Conservation (phyloP, 495 filamentous ascomycete species). For the Viridothelium virens region DNA sequence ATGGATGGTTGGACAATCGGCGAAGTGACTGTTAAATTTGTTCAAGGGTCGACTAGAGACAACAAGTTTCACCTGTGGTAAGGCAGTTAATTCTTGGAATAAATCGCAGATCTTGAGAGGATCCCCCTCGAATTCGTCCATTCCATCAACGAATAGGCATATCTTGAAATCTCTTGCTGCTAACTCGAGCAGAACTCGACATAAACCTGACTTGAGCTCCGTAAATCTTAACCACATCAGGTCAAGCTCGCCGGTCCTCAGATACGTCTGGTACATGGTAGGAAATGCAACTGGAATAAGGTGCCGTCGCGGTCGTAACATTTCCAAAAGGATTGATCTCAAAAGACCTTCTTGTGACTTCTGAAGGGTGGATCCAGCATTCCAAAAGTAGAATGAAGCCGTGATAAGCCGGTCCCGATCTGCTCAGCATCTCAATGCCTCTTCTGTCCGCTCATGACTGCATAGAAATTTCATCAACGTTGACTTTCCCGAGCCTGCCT, state of each 20-base stretch:
- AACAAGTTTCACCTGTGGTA: neutral
- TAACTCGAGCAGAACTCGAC: neutral
- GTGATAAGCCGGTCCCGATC: slow-evolving; percentile 8
- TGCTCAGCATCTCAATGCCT: slow-evolving; percentile 8
- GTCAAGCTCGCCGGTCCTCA: neutral
- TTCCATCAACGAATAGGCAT: slow-evolving; percentile 5
- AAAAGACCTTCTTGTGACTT: slow-evolving; percentile 21
- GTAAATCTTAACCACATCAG: neutral
- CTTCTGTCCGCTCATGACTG: slow-evolving; percentile 10
- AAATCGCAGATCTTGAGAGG: neutral
- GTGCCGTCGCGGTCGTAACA: neutral
- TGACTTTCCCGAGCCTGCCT: slow-evolving; percentile 20
- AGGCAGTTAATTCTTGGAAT: neutral
- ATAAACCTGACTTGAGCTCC: neutral
- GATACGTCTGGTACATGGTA: neutral
- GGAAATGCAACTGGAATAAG: slow-evolving; percentile 2
- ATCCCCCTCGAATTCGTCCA: slow-evolving; percentile 1
- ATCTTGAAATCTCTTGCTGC: neutral
- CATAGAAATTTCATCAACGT: slow-evolving; percentile 24
- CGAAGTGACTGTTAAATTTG: neutral
- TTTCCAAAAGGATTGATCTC: slow-evolving; percentile 13
- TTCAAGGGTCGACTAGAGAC: neutral
- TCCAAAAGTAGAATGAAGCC: slow-evolving; percentile 23
- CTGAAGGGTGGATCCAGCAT: slow-evolving; percentile 17
- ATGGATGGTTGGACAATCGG: neutral